Conservation (phyloP, 176 grass and related monocot genomes). For the Triticum dicoccoides region DNA sequence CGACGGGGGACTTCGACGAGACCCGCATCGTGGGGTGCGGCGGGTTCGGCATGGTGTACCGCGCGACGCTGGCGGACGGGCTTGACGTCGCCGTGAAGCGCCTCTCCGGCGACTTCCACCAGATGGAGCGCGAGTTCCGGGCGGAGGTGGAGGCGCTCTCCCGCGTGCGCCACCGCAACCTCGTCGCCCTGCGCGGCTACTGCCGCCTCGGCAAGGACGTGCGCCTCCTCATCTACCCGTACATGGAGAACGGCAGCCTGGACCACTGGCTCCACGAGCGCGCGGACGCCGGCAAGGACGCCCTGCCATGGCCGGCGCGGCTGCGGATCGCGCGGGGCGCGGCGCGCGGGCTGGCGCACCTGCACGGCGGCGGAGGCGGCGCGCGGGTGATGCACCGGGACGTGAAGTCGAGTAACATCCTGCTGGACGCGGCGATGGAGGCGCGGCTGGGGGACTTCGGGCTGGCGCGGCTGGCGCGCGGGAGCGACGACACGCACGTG, state of each 20-base stretch:
- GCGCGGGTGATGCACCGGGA: constrained; percentile 72
- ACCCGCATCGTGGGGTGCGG: constrained; percentile 48
- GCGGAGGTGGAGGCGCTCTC: constrained; percentile 77
- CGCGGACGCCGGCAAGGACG: not conserved
- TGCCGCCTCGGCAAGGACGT: constrained; percentile 55
- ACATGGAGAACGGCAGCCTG: constrained; percentile 63
- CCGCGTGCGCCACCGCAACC: constrained; percentile 53
- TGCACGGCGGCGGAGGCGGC: constrained; percentile 53
- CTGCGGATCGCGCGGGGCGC: constrained; percentile 35
- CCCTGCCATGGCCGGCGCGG: constrained; percentile 39
- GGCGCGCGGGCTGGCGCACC: constrained; percentile 52
- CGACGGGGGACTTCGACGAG: constrained; percentile 44
- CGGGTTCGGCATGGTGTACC: constrained; percentile 60
- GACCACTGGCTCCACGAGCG: constrained; percentile 68
- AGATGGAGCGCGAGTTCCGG: constrained; percentile 72
- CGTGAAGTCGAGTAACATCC: constrained; percentile 87
- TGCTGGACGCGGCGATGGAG: constrained; percentile 53
- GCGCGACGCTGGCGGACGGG: constrained; percentile 35
- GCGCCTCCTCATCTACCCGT: constrained; percentile 69
- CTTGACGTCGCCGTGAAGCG: constrained; percentile 46
- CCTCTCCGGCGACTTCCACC: constrained; percentile 44
- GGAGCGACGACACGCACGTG: constrained; percentile 47
- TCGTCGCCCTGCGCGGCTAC: constrained; percentile 47
- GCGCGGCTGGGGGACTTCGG: constrained; percentile 71
- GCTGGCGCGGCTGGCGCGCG: constrained; percentile 37